These are phyloP conservation scores for Cerioporus squamosus DNA, from an alignment of 1,284 basidiomycete genomes.

Conservation along the genomic window DNA sequence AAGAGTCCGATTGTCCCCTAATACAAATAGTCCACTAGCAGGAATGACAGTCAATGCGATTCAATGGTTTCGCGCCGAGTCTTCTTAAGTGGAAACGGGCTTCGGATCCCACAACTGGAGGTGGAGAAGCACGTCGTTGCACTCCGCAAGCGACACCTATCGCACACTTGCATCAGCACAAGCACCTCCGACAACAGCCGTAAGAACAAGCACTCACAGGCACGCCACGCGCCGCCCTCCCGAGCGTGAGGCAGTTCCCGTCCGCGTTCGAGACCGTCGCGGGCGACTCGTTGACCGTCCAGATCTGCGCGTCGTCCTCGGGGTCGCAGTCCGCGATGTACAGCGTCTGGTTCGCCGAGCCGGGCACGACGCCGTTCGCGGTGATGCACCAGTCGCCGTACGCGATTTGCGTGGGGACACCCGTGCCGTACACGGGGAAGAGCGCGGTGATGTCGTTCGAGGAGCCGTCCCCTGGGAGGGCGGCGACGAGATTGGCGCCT, in stretches of 20 bases:
- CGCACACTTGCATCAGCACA: not conserved
- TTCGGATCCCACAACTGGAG: constrained; percentile 8
- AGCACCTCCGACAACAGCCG: not conserved
- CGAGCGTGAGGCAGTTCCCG: constrained; percentile 21
- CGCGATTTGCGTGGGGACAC: constrained; percentile 14
- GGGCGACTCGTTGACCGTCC: constrained; percentile 10
- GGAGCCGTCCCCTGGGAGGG: constrained; percentile 14
- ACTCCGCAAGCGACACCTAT: constrained; percentile 10
- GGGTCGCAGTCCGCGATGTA: constrained; percentile 16
- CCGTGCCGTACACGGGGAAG: constrained; percentile 1
- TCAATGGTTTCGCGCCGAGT: no score
- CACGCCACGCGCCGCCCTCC: constrained; percentile 9
- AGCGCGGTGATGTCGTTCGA: constrained; percentile 14
- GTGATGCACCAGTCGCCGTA: constrained; percentile 17
- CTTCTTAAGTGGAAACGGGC: constrained; percentile 5
- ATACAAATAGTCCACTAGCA: no score
- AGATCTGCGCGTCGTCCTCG: constrained; percentile 5
- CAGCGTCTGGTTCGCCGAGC: constrained; percentile 7
- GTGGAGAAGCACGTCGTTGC: constrained; percentile 2
- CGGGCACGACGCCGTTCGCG: constrained; percentile 15
- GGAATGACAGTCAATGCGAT: no score
- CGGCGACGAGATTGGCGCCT: constrained; percentile 1
- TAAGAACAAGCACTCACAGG: not conserved
- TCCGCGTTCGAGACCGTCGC: constrained; percentile 20
- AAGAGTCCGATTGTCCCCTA: not conserved